Evolutionary conservation across 139 green algal genomes (phyloP), one percentile per base, ranked within the genome.

Genomic region (Chlorella ohadii): DNA sequence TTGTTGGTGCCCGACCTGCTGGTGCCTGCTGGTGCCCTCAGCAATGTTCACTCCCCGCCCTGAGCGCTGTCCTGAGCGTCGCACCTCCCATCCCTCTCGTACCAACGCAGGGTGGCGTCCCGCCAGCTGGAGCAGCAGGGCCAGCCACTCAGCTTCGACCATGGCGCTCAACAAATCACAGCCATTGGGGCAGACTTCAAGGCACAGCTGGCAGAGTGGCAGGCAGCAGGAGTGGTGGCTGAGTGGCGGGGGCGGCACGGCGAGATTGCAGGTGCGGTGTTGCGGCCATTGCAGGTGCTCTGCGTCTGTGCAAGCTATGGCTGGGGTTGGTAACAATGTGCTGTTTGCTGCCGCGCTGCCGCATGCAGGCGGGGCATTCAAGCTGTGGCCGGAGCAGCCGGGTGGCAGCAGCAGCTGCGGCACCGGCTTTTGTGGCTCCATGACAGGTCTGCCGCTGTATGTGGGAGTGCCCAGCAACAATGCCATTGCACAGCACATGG

Each of bases 181-280:
- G 76, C 59, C 36, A 33, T 15, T n/a, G 61, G 59, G 27, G 15
- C 34, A 0, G 76, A 82, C 11, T 82, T 82, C 57, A 34, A 82
- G 57, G 36, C 16, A 4, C 34, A 82, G 59, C 2, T 82, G 59
- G 57, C 57, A 15, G 76, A 57, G 36, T 72, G 56, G 76, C 57
- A 71, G 76, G 57, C 56, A 4, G 76, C 76, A 22, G 76, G 76
- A 25, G 76, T 71, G 34, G 76, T 39, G 13, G 23, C 33, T 9
- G 57, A 82, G 59, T 82, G 76, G 76, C 7, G 20, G 16, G 76
- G 59, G 25, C 76, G 76, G 23, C 76, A 82, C 38, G 76, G 36
- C 1, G 25, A 36, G 28, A 68, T 22, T 17, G 31, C 28, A 38
- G 28, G 27, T 68, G 63, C 63, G n/a, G 28, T 66, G 59, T 66